Evolutionary conservation across 2,329 filamentous ascomycete species (phyloP), one percentile per base, ranked within the genome.

Genomic region (Aureobasidium namibiae): DNA sequence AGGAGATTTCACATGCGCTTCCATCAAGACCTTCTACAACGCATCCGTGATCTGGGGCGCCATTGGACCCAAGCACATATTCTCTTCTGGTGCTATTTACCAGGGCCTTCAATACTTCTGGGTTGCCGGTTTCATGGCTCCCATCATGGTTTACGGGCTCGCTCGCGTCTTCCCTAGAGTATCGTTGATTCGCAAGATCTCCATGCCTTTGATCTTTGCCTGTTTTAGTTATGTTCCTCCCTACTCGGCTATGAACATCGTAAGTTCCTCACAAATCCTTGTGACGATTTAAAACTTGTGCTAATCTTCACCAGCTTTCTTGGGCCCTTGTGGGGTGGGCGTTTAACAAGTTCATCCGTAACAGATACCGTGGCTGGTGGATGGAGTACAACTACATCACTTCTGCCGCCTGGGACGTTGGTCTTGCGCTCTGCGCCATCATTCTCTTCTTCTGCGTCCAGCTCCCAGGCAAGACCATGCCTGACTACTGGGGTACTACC

Each of bases 381-480:
- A 84, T 84, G 56, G 92, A 95, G 73, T 95, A 95, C 72, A 92
- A 89, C 48, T 94, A 95, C 89, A 92, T 90, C 5, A 77, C 94
- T 52, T 90, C 86, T 61, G 90, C 90, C 0, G 90, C 88, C 2
- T 78, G 95, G 61, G 90, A 95, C 69, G 90, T 88, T 1, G 89
- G 90, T 1, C 76, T 95, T 18, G 90, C 90, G 0, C 87, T 92
- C 66, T 89, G 88, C 33, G 85, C 94, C 41, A 85, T 95, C n/a
- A 81, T 92, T 7, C 85, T 95, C 24, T 95, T 95, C 71, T 95
- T 95, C 68, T 88, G 84, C 1, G 87, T 95, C 63, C 80, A 94
- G 21, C 92, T 91, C 69, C 88, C 90, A 0, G 89, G 80, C 77
- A 87, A 86, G 76, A 79, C 82, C 36, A 79, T 80, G 45, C 90